Evolutionary conservation across 1,284 basidiomycete species (phyloP).

Genomic region (Macrocystidia cucumis): DNA sequence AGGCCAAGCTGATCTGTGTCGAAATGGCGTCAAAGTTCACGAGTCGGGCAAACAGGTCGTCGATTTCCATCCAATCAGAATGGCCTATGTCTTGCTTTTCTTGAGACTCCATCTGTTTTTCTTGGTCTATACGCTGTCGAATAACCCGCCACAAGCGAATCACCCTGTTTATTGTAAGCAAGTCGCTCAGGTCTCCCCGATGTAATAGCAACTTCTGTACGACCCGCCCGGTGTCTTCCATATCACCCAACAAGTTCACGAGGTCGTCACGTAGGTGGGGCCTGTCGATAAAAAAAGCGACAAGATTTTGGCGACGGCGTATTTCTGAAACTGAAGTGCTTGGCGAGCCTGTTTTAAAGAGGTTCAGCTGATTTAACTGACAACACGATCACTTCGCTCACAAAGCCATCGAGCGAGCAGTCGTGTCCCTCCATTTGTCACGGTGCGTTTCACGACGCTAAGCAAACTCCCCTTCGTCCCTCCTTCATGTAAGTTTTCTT

Average conservation of each 20-base stretch:
- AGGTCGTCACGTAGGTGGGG: slow-evolving; percentile 69
- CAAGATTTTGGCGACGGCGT: slow-evolving; percentile 68
- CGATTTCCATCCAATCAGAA: slow-evolving; percentile 48
- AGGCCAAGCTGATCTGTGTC: slow-evolving; percentile 47
- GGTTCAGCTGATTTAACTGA: slow-evolving; percentile 5
- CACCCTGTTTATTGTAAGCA: slow-evolving; percentile 55
- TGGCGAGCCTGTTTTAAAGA: slow-evolving; percentile 61
- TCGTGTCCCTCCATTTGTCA: slow-evolving; percentile 76
- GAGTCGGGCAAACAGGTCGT: slow-evolving; percentile 50
- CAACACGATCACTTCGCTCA: slow-evolving; percentile 25
- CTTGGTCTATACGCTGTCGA: slow-evolving; percentile 39
- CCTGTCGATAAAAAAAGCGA: slow-evolving; percentile 65
- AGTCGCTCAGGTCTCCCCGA: slow-evolving; percentile 61
- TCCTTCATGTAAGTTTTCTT: slow-evolving; percentile 71
- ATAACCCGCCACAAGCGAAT: slow-evolving; percentile 54
- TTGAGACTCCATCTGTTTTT: slow-evolving; percentile 41
- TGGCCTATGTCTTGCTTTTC: slow-evolving; percentile 24
- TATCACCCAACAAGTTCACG: slow-evolving; percentile 42
- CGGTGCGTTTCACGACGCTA: slow-evolving; percentile 72
- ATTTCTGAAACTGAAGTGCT: slow-evolving; percentile 75
- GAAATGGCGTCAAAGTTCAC: slow-evolving; percentile 49
- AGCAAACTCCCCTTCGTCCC: slow-evolving; percentile 71
- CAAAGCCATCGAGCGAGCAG: slow-evolving; percentile 73
- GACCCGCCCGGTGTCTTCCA: slow-evolving; percentile 73
- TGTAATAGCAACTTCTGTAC: slow-evolving; percentile 74